Evolutionary conservation across 805 yeast species (phyloP).

Genomic region (Candida patagonica): DNA sequence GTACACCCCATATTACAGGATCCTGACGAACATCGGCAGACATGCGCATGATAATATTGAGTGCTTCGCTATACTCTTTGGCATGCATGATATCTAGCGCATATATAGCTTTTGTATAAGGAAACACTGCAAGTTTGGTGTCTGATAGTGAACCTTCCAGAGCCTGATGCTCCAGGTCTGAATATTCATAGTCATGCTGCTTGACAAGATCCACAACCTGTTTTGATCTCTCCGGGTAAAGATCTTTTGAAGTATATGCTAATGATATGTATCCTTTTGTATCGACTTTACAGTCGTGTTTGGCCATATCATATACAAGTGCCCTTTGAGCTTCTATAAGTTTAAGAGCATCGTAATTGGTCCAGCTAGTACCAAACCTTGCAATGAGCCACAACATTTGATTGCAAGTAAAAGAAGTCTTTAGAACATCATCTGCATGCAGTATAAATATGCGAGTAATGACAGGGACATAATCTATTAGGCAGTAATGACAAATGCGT

Average conservation of each 20-base stretch:
- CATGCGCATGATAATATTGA: constrained; percentile 8
- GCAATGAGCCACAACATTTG: constrained; percentile 25
- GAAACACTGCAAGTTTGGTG: constrained; percentile 10
- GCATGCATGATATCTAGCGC: constrained; percentile 13
- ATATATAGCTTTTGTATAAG: constrained; percentile 14
- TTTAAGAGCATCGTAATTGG: constrained; percentile 11
- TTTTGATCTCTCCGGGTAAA: constrained; percentile 9
- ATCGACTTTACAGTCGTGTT: constrained; percentile 14
- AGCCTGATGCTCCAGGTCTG: constrained; percentile 14
- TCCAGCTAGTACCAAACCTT: constrained; percentile 21
- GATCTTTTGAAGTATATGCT: constrained; percentile 16
- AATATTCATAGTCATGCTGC: constrained; percentile 14
- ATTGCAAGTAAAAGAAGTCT: constrained; percentile 13
- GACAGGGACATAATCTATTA: constrained; percentile 20
- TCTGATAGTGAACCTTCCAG: neutral
- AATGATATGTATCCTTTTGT: constrained; percentile 25
- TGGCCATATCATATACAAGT: constrained; percentile 17
- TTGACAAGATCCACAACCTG: constrained; percentile 12
- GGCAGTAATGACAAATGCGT: constrained; percentile 13
- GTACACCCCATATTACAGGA: constrained; percentile 21
- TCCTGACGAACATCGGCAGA: constrained; percentile 5
- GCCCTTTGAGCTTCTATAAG: constrained; percentile 21
- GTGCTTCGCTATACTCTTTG: constrained; percentile 11
- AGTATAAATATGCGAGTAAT: constrained; percentile 19
- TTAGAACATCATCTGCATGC: constrained; percentile 5